Evolutionary conservation across 352 stramenopile species (phyloP), one percentile per base, ranked within the genome.

Genomic region (Plasmopara halstedii): DNA sequence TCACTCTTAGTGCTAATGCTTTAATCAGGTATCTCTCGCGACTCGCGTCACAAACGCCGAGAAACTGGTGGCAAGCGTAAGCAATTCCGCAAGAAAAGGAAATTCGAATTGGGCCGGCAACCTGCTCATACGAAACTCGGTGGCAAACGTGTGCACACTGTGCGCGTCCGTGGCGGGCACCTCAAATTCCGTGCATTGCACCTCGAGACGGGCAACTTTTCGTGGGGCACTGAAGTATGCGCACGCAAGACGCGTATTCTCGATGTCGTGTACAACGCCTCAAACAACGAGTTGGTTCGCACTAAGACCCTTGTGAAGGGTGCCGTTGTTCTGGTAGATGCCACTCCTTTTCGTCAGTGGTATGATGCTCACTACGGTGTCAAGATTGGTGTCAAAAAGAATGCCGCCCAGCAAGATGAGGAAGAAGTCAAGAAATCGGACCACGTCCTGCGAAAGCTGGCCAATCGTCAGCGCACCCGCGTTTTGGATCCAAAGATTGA

Each of bases 301-400:
- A 99, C 97, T 64, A 99, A 99, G 89, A 99, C 97, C 22, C 78
- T 99, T 23, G 97, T 99, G 40, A 99, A 99, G 90, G 95, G 95
- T 62, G 84, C 88, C 51, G 97, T 99, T 55, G 85, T 99, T 41
- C 64, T 97, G 38, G 94, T 99, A 42, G 97, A 99, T 85, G 96
- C 95, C 32, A 96, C 97, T 23, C 96, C 97, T 31, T 99, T 99
- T 93, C 96, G 97, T 70, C 81, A 97, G 56, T 99, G 95, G 96
- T 99, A 99, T 73, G 96, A 99, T 69, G 82, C 82, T 46, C 96
- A 99, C 89, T 99, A 99, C 67, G 96, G 95, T 44, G 81, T 98
- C 35, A 95, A 80, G 82, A 83, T 85, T 64, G 76, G 69, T 46
- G 62, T 73, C 53, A 97, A 88, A 72, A 95, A 95, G 83, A 74